Conservation (phyloP, 164 flowering plant species). For the Aristolochia fimbriata region DNA sequence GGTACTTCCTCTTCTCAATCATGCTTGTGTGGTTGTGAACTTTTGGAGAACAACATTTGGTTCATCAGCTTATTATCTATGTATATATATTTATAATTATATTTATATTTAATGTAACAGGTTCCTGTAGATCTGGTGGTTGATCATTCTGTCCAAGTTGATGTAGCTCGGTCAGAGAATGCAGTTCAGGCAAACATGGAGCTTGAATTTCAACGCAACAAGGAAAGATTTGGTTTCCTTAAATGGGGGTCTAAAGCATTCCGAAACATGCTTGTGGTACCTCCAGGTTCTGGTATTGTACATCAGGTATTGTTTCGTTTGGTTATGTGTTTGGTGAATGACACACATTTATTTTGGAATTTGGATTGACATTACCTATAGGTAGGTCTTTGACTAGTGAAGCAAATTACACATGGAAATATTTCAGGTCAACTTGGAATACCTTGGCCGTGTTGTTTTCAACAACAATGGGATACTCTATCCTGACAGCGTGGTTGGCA, state of each 20-base stretch:
- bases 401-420: background rate
- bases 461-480: conserved; percentile 72
- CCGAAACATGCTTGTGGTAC: conserved; percentile 80
- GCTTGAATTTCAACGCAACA: conserved; percentile 64
- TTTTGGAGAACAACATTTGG: no score
- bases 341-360: background rate
- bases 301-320: conserved; percentile 48
- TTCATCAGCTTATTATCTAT: no score
- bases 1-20: conserved; percentile 27
- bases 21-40: no score
- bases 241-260: conserved; percentile 89
- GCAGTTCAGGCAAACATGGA: conserved; percentile 81
- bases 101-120: conserved; percentile 22
- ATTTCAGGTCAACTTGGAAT: conserved; percentile 83
- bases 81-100: no score
- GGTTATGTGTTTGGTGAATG: background rate
- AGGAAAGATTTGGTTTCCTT: conserved; percentile 76
- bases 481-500: conserved; percentile 95
- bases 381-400: background rate
- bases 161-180: conserved; percentile 69
- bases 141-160: conserved; percentile 87
- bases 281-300: conserved; percentile 89
- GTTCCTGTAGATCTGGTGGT: conserved; percentile 91
- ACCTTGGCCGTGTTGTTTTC: conserved; percentile 91
- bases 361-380: background rate